Percentiles rank a stretch among this genome's conserved stretches.
These are phyloP conservation scores for Colletotrichum salicis DNA, from an alignment of 2,329 filamentous ascomycete genomes.

Conservation along the genomic window DNA sequence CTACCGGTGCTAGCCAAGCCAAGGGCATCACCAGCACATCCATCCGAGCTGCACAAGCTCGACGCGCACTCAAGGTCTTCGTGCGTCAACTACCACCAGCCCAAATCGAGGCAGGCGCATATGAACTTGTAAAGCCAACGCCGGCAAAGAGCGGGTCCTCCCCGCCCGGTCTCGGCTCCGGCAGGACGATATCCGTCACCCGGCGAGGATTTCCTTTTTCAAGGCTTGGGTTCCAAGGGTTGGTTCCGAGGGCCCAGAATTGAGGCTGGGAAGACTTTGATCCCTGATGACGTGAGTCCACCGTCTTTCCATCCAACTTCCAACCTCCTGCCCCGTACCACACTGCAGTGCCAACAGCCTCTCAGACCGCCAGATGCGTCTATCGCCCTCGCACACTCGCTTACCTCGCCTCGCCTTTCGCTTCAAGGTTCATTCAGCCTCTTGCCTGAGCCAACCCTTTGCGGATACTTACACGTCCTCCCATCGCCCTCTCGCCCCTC, in stretches of 20 bases:
- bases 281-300: conserved; percentile 27
- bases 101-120: background rate
- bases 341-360: background rate
- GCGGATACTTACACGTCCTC: conserved; percentile 10
- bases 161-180: conserved; percentile 25
- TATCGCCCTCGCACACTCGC: background rate
- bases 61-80: background rate
- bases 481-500: background rate
- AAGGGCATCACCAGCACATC: background rate
- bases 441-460: background rate
- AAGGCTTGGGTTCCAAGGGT: background rate
- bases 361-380: background rate
- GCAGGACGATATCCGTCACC: background rate
- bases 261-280: background rate
- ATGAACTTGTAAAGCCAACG: background rate
- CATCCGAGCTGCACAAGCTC: background rate
- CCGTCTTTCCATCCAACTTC: background rate
- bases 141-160: conserved; percentile 28
- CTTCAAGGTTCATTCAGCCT: background rate
- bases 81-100: background rate
- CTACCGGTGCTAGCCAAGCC: conserved; percentile 12
- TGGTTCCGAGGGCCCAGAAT: background rate
- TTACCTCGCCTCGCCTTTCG: background rate
- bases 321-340: background rate
- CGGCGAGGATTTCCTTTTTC: too few relatives aligned